Evolutionary conservation across 2,329 filamentous ascomycete genomes (phyloP).

Genomic region (Ophiosphaerella narmari): DNA sequence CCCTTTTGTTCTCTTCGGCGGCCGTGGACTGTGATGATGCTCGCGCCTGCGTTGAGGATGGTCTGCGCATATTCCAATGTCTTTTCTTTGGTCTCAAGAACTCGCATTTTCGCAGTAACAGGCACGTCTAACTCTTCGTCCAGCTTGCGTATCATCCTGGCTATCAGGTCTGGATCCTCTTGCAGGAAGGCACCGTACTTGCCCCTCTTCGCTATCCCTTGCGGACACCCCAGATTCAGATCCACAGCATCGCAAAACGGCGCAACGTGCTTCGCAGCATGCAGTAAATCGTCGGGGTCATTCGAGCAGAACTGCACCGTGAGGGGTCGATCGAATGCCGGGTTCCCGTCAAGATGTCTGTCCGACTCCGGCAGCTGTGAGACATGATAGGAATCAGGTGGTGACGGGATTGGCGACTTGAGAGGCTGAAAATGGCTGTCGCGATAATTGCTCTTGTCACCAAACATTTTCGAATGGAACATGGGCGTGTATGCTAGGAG

Average conservation of each 20-base stretch:
- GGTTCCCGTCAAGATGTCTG: slow-evolving; percentile 78
- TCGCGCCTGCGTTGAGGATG: slow-evolving; percentile 84
- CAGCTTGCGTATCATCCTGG: slow-evolving; percentile 79
- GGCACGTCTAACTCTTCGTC: slow-evolving; percentile 79
- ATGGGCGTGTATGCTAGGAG: slow-evolving; percentile 93
- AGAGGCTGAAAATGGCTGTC: slow-evolving; percentile 78
- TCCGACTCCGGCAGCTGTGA: slow-evolving; percentile 32
- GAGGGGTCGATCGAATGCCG: slow-evolving; percentile 79
- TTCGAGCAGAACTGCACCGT: slow-evolving; percentile 98
- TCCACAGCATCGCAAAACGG: slow-evolving; percentile 95
- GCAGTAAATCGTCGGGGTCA: slow-evolving; percentile 77
- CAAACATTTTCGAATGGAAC: slow-evolving; percentile 90
- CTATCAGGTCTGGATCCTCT: slow-evolving; percentile 85
- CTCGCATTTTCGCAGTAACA: slow-evolving; percentile 91
- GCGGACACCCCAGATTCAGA: slow-evolving; percentile 92
- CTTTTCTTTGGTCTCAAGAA: slow-evolving; percentile 83
- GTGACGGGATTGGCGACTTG: slow-evolving; percentile 41
- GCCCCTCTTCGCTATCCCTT: slow-evolving; percentile 89
- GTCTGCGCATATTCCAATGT: slow-evolving; percentile 89
- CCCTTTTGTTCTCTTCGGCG: slow-evolving; percentile 90
- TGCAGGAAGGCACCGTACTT: slow-evolving; percentile 94
- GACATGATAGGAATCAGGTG: slow-evolving; percentile 43
- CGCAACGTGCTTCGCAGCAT: slow-evolving; percentile 76
- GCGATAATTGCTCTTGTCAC: slow-evolving; percentile 76
- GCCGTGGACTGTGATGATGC: slow-evolving; percentile 91